Evolutionary conservation across 2,329 filamentous ascomycete species (phyloP), one percentile per base, ranked within the genome.

Genomic region (Fusarium fracticaudum): DNA sequence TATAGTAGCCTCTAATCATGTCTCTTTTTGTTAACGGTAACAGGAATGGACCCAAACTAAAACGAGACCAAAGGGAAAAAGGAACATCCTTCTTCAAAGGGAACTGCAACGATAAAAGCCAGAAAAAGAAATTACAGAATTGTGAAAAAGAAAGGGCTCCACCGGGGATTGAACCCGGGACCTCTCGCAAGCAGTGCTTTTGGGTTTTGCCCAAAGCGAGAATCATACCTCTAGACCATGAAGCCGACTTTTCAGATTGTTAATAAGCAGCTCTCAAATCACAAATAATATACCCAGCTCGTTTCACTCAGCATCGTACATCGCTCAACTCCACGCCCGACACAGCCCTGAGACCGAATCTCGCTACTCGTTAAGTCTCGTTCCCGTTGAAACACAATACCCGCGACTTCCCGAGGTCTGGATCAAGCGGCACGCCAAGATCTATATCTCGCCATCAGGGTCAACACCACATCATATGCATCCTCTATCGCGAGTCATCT

Each of bases 81-180:
- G 18, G 7, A 7, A 13, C 5, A 7, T 13, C 10, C 15, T 9
- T 50, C 1, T 12, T 8, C 0, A 12, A 29, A 7, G 14, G 13
- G 8, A 6, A 22, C 3, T 29, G 5, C 3, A 17, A 5, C 20
- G 6, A 15, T 3, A 9, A 15, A 17, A n/a, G 5, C 8, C 20
- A 57, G 5, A 35, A 35, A 4, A 15, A 35, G 3, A 35, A 11
- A 31, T 9, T 3, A 4, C 2, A 8, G 11, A 22, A 12, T 6
- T 2, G 17, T 8, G 20, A 14, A 47, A 62, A 71, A 58, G 3
- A 3, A 18, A 10, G 70, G 70, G 70, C 70, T 72, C 70, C 67
- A 81, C 83, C 83, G 83, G 81, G 83, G 81, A 83, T 84, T 82
- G 83, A 84, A 84, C 83, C 82, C 83, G 83, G 83, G 83, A 83